phyloP scores from a whole-genome alignment of 805 yeast species.

The Wickerhamomyces strasburgensis region DNA sequence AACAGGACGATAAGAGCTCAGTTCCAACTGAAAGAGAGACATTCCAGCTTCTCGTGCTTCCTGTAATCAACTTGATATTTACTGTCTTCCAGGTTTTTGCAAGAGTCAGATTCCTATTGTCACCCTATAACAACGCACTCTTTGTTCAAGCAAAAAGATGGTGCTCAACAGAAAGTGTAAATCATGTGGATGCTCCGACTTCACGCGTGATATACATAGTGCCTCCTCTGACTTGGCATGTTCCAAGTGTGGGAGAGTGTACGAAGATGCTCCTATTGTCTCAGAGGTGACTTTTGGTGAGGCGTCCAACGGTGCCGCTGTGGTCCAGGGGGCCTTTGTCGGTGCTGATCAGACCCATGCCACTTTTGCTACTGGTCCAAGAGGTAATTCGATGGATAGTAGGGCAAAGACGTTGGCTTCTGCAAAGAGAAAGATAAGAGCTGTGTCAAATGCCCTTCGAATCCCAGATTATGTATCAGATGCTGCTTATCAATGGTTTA shows the following conservation, averaged over 20 bases:
- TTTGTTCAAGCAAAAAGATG: too few species aligned
- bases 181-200: conserved; percentile 49
- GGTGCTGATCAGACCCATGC: conserved; percentile 83
- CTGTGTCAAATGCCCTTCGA: conserved; percentile 70
- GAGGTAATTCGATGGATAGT: conserved; percentile 73
- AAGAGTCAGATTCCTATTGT: too few species aligned
- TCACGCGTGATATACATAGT: conserved; percentile 46
- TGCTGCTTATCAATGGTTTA: conserved; percentile 86
- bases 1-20: not conserved
- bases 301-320: conserved; percentile 87
- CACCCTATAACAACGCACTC: too few species aligned
- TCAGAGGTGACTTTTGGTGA: conserved; percentile 95
- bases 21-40: too few species aligned
- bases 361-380: conserved; percentile 56
- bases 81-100: not conserved
- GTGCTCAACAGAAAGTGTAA: conserved; percentile 29
- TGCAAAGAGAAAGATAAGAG: conserved; percentile 73
- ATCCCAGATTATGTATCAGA: conserved; percentile 85
- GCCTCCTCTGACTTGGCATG: conserved; percentile 80
- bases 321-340: conserved; percentile 91
- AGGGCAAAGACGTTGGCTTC: conserved; percentile 85
- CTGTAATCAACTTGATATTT: not conserved
- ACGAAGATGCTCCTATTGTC: conserved; percentile 90
- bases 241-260: conserved; percentile 76
- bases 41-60: too few species aligned